A percentile compares a stretch with the other conserved stretches of the same genome.
These are phyloP conservation scores for Pistacia vera DNA, from an alignment of 345 rosid genomes.

Conservation along the genomic window DNA sequence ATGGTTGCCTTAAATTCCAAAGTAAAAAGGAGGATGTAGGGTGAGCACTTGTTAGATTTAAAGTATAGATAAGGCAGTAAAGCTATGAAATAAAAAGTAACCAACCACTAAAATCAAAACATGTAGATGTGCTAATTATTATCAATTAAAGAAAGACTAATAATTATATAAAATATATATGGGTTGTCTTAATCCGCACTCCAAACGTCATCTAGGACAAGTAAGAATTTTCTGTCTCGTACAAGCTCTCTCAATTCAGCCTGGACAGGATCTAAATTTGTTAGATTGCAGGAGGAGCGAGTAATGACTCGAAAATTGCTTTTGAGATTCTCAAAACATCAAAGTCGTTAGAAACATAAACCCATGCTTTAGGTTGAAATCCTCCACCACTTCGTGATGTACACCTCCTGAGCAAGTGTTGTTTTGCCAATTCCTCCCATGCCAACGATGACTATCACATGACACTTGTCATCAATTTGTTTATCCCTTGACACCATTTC, in stretches of 20 bases:
- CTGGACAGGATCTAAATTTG: not conserved
- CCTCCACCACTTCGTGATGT: not conserved
- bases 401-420: slow-evolving; percentile 1
- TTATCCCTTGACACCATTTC: slow-evolving; percentile 3
- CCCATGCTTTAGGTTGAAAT: not conserved
- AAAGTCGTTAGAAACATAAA: slow-evolving; percentile 13
- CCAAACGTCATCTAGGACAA: slow-evolving; percentile 17
- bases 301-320: slow-evolving; percentile 16
- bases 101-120: no score
- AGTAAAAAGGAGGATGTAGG: no score
- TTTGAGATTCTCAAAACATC: slow-evolving; percentile 13
- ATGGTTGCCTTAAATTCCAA: no score
- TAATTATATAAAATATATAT: no score
- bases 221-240: not conserved
- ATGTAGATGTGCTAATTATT: no score
- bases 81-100: no score
- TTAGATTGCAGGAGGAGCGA: not conserved
- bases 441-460: not conserved
- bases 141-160: no score
- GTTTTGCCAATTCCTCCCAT: slow-evolving; percentile 12
- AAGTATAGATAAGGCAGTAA: no score
- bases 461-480: not conserved
- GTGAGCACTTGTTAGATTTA: no score
- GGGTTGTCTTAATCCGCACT: not conserved
- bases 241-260: not conserved